phyloP scores from a whole-genome alignment of 495 filamentous ascomycete species.

The Staphylotrichum tortipilum region DNA sequence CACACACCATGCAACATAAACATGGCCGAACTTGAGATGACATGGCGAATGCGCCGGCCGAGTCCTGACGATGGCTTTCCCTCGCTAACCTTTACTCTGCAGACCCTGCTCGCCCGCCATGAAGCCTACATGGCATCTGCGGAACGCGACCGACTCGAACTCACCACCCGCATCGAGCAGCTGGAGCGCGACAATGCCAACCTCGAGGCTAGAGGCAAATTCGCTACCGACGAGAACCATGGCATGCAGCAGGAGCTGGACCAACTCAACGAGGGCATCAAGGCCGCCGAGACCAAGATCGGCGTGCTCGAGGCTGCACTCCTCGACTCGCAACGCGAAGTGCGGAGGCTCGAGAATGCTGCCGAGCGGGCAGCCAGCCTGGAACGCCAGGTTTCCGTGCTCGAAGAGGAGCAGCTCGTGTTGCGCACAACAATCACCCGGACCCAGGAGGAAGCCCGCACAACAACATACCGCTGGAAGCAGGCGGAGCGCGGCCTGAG shows the following conservation, averaged over 20 bases:
- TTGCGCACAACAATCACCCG: slow-evolving; percentile 56
- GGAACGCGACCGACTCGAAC: slow-evolving; percentile 65
- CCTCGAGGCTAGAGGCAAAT: slow-evolving; percentile 64
- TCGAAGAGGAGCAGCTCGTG: slow-evolving; percentile 72
- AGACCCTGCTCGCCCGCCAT: slow-evolving; percentile 87
- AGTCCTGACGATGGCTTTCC: slow-evolving; percentile 12
- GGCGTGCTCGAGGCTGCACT: slow-evolving; percentile 62
- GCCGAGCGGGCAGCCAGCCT: slow-evolving; percentile 66
- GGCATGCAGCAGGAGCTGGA: slow-evolving; percentile 73
- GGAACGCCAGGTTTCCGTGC: slow-evolving; percentile 63
- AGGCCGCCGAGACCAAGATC: slow-evolving; percentile 66
- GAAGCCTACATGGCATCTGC: slow-evolving; percentile 87
- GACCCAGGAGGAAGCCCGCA: slow-evolving; percentile 62
- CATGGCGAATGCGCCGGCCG: slow-evolving; percentile 3
- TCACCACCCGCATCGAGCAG: slow-evolving; percentile 60
- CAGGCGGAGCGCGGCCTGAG: slow-evolving; percentile 65
- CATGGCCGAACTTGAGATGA: slow-evolving; percentile 6
- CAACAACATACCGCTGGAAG: slow-evolving; percentile 72
- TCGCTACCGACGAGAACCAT: slow-evolving; percentile 71
- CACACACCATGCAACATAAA: background rate
- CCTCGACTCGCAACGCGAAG: slow-evolving; percentile 63
- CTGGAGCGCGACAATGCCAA: slow-evolving; percentile 70
- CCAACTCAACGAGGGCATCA: slow-evolving; percentile 61
- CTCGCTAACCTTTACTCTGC: slow-evolving; percentile 45
- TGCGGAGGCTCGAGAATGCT: slow-evolving; percentile 62